Evolutionary conservation across 805 yeast species (phyloP).

Genomic region (Candida peoriensis): DNA sequence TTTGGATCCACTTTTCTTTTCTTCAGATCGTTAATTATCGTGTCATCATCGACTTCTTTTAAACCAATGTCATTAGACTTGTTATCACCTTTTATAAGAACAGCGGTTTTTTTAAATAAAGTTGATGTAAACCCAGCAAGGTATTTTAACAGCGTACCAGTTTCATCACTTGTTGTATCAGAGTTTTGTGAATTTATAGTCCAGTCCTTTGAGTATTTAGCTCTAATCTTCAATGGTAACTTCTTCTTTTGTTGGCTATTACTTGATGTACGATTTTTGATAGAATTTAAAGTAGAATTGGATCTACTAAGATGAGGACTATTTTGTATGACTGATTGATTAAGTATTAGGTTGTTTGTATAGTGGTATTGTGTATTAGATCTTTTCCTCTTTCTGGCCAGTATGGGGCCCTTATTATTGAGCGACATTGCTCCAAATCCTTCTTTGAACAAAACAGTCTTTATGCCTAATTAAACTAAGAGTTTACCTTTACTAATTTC

Average conservation of each 20-base stretch:
- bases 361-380: background rate
- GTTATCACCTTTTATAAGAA: background rate
- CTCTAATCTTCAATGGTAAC: background rate
- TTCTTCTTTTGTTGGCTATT: too few relatives aligned
- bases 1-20: constrained; percentile 6
- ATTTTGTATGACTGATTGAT: constrained; percentile 3
- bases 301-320: constrained; percentile 6
- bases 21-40: constrained; percentile 3
- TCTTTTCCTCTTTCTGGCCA: constrained; percentile 8
- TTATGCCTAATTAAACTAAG: too few relatives aligned
- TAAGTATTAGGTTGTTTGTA: constrained; percentile 4
- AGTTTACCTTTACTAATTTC: too few relatives aligned
- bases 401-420: constrained; percentile 1
- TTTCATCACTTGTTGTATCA: constrained; percentile 17
- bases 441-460: too few relatives aligned
- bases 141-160: constrained; percentile 6
- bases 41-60: constrained; percentile 5
- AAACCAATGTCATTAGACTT: background rate
- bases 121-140: background rate
- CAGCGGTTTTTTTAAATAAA: constrained; percentile 1
- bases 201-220: too few relatives aligned
- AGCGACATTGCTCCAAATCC: too few relatives aligned
- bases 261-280: too few relatives aligned
- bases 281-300: background rate
- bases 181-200: constrained; percentile 2